phyloP scores from a whole-genome alignment of 148 eudicot genomes.

The Rhododendron vialii region DNA sequence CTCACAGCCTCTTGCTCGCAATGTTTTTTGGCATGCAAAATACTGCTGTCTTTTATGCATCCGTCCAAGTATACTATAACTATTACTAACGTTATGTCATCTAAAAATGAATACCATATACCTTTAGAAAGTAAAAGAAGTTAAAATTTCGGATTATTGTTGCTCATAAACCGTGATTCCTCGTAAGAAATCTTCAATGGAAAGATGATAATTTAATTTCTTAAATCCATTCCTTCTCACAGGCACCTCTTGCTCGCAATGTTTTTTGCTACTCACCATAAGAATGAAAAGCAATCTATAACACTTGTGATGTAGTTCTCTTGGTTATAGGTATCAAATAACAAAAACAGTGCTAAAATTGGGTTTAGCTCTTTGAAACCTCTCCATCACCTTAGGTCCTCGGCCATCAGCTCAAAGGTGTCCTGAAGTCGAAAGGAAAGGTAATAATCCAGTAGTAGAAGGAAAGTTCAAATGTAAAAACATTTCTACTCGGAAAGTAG shows the following conservation, averaged over 20 bases:
- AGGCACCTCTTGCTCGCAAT: neutral
- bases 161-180: neutral
- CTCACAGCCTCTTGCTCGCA: neutral
- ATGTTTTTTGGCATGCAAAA: neutral
- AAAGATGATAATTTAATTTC: neutral
- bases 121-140: neutral
- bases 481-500: neutral
- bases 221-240: neutral
- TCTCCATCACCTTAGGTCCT: neutral
- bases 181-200: neutral
- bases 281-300: too few relatives aligned
- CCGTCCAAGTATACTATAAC: too few relatives aligned
- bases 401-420: neutral
- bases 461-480: neutral
- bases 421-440: neutral
- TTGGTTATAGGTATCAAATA: neutral
- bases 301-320: neutral
- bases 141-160: neutral
- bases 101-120: neutral
- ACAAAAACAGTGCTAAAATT: neutral
- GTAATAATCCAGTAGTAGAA: neutral
- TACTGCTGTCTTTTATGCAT: too few relatives aligned
- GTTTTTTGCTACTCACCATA: neutral
- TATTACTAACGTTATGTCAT: too few relatives aligned
- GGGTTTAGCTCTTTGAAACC: neutral